phyloP scores from a whole-genome alignment of 169 alveolate genomes.

The Cryptosporidium canis region DNA sequence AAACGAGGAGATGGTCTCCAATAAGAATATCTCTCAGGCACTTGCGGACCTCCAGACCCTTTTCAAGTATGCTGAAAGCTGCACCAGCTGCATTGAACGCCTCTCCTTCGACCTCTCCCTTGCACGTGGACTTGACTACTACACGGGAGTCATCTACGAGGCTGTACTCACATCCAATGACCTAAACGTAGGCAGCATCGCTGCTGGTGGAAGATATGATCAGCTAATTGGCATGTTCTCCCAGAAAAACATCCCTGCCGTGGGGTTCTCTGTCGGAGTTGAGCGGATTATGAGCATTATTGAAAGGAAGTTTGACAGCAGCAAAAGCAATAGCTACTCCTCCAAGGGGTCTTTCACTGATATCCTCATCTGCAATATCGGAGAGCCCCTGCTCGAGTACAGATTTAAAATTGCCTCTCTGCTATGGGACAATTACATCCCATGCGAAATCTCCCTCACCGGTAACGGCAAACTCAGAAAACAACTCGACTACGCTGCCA shows the following conservation, averaged over 20 bases:
- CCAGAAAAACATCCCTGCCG: slow-evolving; percentile 91
- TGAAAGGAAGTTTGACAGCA: slow-evolving; percentile 78
- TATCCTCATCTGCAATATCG: slow-evolving; percentile 48
- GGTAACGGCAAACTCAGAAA: slow-evolving; percentile 55
- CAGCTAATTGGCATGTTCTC: slow-evolving; percentile 91
- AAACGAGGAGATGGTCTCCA: slow-evolving; percentile 32
- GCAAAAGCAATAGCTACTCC: neutral
- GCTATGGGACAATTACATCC: slow-evolving; percentile 47
- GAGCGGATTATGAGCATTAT: slow-evolving; percentile 92
- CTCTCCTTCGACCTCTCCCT: slow-evolving; percentile 88
- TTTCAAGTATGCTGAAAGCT: slow-evolving; percentile 73
- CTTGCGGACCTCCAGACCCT: slow-evolving; percentile 81
- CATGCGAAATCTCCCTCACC: slow-evolving; percentile 42
- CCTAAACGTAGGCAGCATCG: slow-evolving; percentile 91
- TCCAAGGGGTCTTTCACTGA: slow-evolving; percentile 48
- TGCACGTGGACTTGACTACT: slow-evolving; percentile 97
- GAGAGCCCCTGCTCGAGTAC: slow-evolving; percentile 13
- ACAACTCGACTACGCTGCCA: slow-evolving; percentile 59
- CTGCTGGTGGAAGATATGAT: slow-evolving; percentile 98
- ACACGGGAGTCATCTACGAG: slow-evolving; percentile 96
- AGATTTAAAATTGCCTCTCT: slow-evolving; percentile 63
- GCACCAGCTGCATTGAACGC: slow-evolving; percentile 53
- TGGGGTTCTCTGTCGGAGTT: slow-evolving; percentile 95
- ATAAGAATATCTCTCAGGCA: slow-evolving; percentile 77
- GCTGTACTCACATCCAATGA: slow-evolving; percentile 87